These are phyloP conservation scores for Rosa lucieae DNA, from an alignment of 306 rosid species.

Conservation along the genomic window DNA sequence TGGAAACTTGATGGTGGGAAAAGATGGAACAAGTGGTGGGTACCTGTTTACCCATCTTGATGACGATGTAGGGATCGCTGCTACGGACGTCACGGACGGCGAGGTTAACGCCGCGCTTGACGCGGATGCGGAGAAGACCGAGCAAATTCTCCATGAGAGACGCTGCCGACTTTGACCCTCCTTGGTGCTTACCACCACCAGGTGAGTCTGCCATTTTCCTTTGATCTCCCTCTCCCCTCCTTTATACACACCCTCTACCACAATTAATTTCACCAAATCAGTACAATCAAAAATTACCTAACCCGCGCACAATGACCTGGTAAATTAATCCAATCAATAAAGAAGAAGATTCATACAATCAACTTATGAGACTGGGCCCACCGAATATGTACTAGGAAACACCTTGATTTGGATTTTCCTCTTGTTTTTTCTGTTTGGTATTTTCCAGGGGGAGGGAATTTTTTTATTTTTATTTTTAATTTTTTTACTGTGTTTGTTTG, in stretches of 20 bases:
- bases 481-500: not conserved
- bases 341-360: not conserved
- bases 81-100: constrained; percentile 90
- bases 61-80: constrained; percentile 84
- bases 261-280: not conserved
- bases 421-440: not conserved
- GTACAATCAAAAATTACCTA: not conserved
- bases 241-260: not conserved
- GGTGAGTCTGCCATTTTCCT: constrained; percentile 18
- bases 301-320: not conserved
- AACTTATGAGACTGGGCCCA: not conserved
- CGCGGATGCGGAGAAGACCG: constrained; percentile 77
- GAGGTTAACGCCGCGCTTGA: constrained; percentile 90
- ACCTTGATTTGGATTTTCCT: not conserved
- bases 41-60: constrained; percentile 85
- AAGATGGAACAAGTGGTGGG: not conserved
- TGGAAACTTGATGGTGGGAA: not conserved
- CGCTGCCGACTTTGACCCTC: not conserved
- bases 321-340: not conserved
- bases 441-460: not conserved
- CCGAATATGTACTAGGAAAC: not conserved
- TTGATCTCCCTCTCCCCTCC: constrained; percentile 18
- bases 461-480: too few relatives aligned
- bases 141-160: constrained; percentile 57
- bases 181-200: not conserved